phyloP scores from a whole-genome alignment of 495 filamentous ascomycete genomes.

The Penicillium canescens region DNA sequence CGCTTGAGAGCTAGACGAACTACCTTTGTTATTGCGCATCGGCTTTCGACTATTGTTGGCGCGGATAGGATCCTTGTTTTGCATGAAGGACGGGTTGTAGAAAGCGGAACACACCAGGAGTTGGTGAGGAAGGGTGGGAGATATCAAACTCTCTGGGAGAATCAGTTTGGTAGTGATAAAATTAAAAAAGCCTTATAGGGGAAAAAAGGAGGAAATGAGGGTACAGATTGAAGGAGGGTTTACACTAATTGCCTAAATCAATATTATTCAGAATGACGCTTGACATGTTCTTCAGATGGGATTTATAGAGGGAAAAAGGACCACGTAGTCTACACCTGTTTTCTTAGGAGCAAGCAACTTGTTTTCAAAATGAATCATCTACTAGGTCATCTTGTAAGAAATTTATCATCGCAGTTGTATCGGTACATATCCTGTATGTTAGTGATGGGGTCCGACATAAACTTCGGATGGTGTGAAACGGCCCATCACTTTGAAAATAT shows the following conservation, averaged over 20 bases:
- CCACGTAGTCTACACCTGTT: no score
- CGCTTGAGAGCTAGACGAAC: constrained; percentile 27
- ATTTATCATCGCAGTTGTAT: no score
- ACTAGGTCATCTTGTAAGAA: no score
- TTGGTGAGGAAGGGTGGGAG: constrained; percentile 6
- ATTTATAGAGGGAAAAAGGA: no score
- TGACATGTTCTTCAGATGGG: not conserved
- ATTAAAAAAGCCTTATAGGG: not conserved
- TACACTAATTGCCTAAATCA: no score
- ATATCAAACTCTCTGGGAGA: constrained; percentile 9
- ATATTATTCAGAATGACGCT: not conserved
- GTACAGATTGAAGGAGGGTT: no score
- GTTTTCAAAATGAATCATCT: no score
- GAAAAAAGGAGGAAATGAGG: not conserved
- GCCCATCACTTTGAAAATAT: no score
- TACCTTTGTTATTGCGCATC: constrained; percentile 53
- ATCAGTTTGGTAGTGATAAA: constrained; percentile 6
- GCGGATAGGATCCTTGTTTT: constrained; percentile 90
- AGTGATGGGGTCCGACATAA: no score
- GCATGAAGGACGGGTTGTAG: constrained; percentile 70
- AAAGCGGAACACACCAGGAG: constrained; percentile 65
- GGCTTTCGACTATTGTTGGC: constrained; percentile 78
- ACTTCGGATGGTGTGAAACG: no score
- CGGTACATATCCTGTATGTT: no score
- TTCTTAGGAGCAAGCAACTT: no score